Base-by-base conservation (phyloP, 306 rosid species). In the Fragaria ananassa region DNA sequence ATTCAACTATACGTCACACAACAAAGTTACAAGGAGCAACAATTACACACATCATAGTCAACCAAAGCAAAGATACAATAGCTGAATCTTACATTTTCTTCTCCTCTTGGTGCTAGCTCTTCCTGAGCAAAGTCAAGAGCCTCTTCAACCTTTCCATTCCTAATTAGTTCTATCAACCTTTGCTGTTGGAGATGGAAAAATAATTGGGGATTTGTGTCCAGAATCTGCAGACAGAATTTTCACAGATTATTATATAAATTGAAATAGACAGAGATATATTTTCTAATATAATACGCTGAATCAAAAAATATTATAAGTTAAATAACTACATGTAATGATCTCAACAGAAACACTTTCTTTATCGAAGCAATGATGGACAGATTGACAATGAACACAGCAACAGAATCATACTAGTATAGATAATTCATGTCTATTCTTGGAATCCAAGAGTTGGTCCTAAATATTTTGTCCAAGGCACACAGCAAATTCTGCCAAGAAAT, bases 71-170 rank as follows among this genome's bases (percentile, higher is more conserved):
- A 54, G 68, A 45, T 19, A 84, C 60, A 45, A 3, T 18, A 19
- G 77, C 74, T 37, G 31, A 64, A 75, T 77, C 74, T 85, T 85
- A 92, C 99, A 87, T 96, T 92, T 89, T 96, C 96, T 90, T 96
- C 93, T 74, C 98, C 99, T 85, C 98, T 88, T 72, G 98, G 98
- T 19, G 97, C 98, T 76, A 96, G 89, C 88, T 92, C 99, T 84
- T 95, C 98, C 82, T 90, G 99, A 14, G 99, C 98, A 88, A 92
- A 95, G 80, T 89, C 99, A 50, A 95, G 85, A 47, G 98, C 99
- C 88, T 92, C 97, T 81, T 92, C 99, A 54, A 92, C 84, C 82
- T 91, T 96, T 69, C 97, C 97, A 80, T 89, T 86, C 62, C 97
- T 85, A 77, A 96, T 96, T 65, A 96, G 89, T 83, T 92, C 99